Evolutionary conservation across 352 stramenopile species (phyloP).

Genomic region (Phytophthora palmivora): DNA sequence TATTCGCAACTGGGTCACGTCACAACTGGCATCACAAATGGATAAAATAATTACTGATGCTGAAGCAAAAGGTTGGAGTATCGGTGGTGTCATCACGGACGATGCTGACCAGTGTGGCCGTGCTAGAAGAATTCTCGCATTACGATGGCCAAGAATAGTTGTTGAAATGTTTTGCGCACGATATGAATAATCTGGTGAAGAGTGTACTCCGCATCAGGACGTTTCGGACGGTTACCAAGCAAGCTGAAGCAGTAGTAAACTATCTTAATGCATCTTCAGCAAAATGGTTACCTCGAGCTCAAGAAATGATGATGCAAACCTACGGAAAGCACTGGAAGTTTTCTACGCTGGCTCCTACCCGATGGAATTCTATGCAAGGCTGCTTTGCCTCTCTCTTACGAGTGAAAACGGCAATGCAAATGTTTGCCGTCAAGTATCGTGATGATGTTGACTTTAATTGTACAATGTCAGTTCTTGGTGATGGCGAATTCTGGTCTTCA

Average conservation of each 20-base stretch:
- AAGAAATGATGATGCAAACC: constrained; percentile 6
- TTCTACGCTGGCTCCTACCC: too few relatives aligned
- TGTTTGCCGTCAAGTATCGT: constrained; percentile 10
- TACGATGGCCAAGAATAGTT: constrained; percentile 1
- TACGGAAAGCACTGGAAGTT: too few relatives aligned
- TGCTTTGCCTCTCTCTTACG: constrained; percentile 28
- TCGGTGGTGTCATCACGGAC: constrained; percentile 21
- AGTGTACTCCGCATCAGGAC: constrained; percentile 2
- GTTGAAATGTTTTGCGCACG: constrained; percentile 23
- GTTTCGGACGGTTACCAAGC: background rate
- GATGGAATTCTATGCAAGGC: constrained; percentile 32
- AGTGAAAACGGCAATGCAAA: constrained; percentile 6
- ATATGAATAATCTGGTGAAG: constrained; percentile 32
- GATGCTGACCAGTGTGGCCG: constrained; percentile 21
- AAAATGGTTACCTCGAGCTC: constrained; percentile 11
- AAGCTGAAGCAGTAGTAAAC: constrained; percentile 10
- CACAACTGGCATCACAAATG: constrained; percentile 19
- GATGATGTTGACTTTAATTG: constrained; percentile 2
- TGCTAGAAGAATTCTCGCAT: constrained; percentile 16
- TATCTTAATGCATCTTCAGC: constrained; percentile 15
- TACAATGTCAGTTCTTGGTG: constrained; percentile 3
- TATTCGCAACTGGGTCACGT: background rate
- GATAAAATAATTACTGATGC: constrained; percentile 8
- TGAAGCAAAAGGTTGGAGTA: constrained; percentile 6
- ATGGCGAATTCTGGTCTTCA: constrained; percentile 6